Percentiles rank a stretch among this genome's conserved stretches.
Conservation (phyloP, 2,329 filamentous ascomycete genomes). For the Alternaria consortialis region DNA sequence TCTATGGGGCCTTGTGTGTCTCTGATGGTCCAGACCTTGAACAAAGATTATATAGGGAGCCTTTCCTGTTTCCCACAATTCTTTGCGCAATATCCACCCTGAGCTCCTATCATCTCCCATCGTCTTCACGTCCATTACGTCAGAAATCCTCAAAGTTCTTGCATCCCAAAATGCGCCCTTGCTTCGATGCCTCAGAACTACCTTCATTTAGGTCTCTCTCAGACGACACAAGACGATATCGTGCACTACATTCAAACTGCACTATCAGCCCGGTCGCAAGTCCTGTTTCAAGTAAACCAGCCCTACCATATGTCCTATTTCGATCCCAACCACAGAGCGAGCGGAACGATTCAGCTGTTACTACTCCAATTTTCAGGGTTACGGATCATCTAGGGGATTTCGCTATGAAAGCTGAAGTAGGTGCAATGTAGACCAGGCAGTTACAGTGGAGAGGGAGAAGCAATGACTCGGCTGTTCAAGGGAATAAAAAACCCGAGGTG, state of each 20-base stretch:
- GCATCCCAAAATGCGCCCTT: constrained; percentile 6
- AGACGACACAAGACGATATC: background rate
- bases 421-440: background rate
- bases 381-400: background rate
- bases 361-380: background rate
- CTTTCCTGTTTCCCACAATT: background rate
- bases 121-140: background rate
- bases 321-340: background rate
- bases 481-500: background rate
- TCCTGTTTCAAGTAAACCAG: background rate
- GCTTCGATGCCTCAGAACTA: constrained; percentile 20
- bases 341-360: background rate
- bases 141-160: background rate
- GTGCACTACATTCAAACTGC: background rate
- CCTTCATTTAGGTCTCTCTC: constrained; percentile 7
- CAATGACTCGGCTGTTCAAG: background rate
- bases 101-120: background rate
- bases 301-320: too few species aligned
- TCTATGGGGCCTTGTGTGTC: background rate
- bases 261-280: background rate
- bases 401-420: background rate
- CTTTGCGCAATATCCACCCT: background rate
- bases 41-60: background rate
- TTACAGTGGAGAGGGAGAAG: background rate
- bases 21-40: background rate